Percentiles rank a stretch among this genome's conserved stretches.
Evolutionary conservation across 1,284 basidiomycete species (phyloP).

Genomic region (Ceratobasidium sp.): DNA sequence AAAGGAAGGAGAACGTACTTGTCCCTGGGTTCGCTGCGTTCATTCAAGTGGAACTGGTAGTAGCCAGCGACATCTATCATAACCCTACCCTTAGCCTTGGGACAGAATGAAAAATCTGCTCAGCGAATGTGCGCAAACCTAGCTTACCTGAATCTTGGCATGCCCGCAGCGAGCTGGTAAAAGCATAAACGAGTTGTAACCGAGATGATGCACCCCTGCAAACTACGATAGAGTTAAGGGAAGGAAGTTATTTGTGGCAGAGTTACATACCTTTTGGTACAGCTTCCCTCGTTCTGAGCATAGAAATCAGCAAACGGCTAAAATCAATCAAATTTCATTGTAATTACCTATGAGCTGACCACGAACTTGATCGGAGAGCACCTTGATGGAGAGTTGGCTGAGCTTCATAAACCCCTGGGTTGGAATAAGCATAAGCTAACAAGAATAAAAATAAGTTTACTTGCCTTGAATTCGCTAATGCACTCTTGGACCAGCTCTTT

Average conservation of each 20-base stretch:
- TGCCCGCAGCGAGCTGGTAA: conserved; percentile 3
- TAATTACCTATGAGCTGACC: conserved; percentile 13
- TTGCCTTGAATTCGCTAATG: conserved; percentile 19
- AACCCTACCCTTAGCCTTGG: conserved; percentile 36
- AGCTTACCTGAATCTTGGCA: conserved; percentile 23
- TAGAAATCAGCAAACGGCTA: background rate
- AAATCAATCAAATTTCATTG: background rate
- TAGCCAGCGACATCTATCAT: conserved; percentile 38
- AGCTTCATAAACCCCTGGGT: conserved; percentile 33
- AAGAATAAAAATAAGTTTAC: background rate
- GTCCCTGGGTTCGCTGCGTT: conserved; percentile 7
- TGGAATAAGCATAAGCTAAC: background rate
- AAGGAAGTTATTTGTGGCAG: background rate
- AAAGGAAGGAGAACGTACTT: background rate
- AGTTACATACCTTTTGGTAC: conserved; percentile 28
- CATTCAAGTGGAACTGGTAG: conserved; percentile 35
- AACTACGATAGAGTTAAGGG: background rate
- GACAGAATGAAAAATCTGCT: background rate
- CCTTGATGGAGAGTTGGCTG: conserved; percentile 30
- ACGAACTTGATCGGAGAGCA: conserved; percentile 31
- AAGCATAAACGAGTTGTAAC: conserved; percentile 32
- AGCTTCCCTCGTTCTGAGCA: conserved; percentile 29
- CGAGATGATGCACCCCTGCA: conserved; percentile 31
- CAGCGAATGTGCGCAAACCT: too few relatives aligned
- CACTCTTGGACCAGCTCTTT: conserved; percentile 9